phyloP scores from a whole-genome alignment of 495 filamentous ascomycete species.

The Neurospora sp. region DNA sequence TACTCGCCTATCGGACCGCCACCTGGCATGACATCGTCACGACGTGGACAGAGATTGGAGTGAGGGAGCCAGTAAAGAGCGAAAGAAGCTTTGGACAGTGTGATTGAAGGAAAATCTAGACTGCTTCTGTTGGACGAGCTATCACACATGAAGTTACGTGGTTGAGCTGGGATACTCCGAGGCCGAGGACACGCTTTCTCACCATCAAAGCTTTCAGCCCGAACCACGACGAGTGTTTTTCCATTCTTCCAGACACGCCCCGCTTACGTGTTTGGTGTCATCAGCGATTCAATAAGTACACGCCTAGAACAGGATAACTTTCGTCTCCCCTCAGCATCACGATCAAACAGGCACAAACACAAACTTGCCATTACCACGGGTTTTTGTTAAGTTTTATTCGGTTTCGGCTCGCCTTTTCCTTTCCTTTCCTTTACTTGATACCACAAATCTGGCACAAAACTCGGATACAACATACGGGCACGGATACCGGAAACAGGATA shows the following conservation, averaged over 20 bases:
- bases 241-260: neutral
- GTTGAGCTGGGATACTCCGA: neutral
- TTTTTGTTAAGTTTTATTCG: neutral
- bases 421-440: neutral
- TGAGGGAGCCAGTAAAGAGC: neutral
- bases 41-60: neutral
- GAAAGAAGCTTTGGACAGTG: neutral
- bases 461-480: neutral
- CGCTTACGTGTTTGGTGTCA: neutral
- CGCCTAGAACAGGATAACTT: neutral
- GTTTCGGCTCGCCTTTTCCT: neutral
- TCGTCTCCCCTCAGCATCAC: neutral
- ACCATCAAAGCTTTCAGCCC: neutral
- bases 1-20: slow-evolving; percentile 5
- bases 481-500: neutral
- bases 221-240: neutral
- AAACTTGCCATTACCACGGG: neutral
- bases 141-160: neutral
- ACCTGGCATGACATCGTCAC: neutral
- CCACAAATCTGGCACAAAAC: neutral
- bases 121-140: neutral
- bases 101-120: neutral
- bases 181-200: neutral
- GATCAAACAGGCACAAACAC: neutral
- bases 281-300: neutral